Conservation (phyloP, 2,329 filamentous ascomycete genomes). For the Clarireedia paspali region DNA sequence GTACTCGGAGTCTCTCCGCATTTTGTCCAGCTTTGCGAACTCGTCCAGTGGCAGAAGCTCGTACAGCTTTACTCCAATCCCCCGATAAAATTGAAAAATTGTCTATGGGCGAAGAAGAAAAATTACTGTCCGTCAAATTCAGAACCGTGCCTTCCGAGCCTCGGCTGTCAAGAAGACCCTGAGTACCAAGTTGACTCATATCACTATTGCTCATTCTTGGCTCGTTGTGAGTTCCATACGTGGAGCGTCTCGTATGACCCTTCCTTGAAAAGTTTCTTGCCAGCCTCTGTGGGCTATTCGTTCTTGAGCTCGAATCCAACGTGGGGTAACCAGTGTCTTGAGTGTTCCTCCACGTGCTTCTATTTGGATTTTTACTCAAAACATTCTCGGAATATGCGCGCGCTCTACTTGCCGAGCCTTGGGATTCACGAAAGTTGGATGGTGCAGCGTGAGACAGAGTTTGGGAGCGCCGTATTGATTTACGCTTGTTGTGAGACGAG, state of each 20-base stretch:
- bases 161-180: neutral
- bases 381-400: conserved; percentile 24
- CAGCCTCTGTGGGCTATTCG: conserved; percentile 15
- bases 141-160: conserved; percentile 11
- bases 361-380: conserved; percentile 12
- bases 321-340: conserved; percentile 18
- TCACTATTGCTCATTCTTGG: conserved; percentile 12
- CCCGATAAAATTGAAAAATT: conserved; percentile 18
- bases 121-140: conserved; percentile 20
- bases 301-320: conserved; percentile 14
- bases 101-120: conserved; percentile 20
- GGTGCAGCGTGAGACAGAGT: conserved; percentile 7
- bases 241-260: conserved; percentile 19
- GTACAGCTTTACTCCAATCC: conserved; percentile 5
- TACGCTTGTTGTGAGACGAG: neutral
- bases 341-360: conserved; percentile 22
- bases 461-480: conserved; percentile 7
- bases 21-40: neutral
- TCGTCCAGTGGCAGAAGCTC: conserved; percentile 1
- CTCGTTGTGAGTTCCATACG: conserved; percentile 10
- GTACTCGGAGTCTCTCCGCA: neutral
- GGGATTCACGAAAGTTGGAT: conserved; percentile 12
- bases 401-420: conserved; percentile 8
- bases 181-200: conserved; percentile 3
- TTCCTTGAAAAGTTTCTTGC: conserved; percentile 24